Base-by-base conservation (phyloP, 164 flowering plant species). In the Nymphaea colorata region DNA sequence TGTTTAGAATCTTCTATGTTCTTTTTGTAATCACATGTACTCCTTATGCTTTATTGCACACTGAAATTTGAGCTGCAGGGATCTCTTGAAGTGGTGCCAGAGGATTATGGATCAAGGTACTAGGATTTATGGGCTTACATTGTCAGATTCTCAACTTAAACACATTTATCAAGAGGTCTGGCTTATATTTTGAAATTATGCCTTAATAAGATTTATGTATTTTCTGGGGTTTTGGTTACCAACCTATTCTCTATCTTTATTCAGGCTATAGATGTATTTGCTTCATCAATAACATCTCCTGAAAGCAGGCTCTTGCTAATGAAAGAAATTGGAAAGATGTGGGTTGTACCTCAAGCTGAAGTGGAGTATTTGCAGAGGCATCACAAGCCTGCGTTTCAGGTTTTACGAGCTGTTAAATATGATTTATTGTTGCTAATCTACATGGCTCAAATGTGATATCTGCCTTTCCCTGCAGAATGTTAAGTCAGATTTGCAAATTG, bases 241-340 rank as follows among this genome's bases (percentile, higher is more conserved):
- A 25, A 45, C 53, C 11, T 5, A 45, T 45, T 5, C 41, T 61
- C n/a, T 64, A 64, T 53, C 66, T 14, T 16, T 70, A 44, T 76
- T 18, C 80, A 94, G 98, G 99, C 97, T 71, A 88, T 86, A 41
- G 99, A 95, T 79, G 72, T 87, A 68, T 95, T 91, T 84, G 91
- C 88, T 43, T 75, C 87, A 43, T 87, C 77, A 63, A 80, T 81
- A 16, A 71, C 87, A 73, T 85, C 89, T 64, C 68, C 72, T 67
- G 85, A 76, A 47, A 81, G 73, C 15, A 82, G 93, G 65, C 66
- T 86, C 75, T 61, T 67, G 44, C 69, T 83, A 18, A 83, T 81
- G 85, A 82, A 79, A 75, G 85, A 78, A 53, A 82, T 95, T 64
- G 86, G 91, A 5, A 79, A 74, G 71, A 70, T 86, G 68, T 95